phyloP scores from a whole-genome alignment of 108 stramenopile genomes.

The Aurantiochytrium sp. region DNA sequence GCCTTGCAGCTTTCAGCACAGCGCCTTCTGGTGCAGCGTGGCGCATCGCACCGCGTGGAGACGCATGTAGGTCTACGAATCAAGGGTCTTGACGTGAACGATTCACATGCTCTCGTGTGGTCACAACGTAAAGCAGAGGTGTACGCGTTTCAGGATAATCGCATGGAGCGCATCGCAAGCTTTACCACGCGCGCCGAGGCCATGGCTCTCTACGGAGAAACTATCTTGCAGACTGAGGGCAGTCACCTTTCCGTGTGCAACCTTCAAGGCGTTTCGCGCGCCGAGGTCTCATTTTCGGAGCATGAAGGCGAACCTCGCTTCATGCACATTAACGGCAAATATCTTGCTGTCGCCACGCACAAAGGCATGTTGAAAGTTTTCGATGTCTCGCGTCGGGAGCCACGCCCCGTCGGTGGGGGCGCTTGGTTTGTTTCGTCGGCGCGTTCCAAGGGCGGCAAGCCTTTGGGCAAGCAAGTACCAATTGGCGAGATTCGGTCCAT shows the following conservation, averaged over 20 bases:
- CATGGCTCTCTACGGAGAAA: constrained; percentile 39
- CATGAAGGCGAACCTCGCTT: constrained; percentile 39
- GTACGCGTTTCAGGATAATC: not conserved
- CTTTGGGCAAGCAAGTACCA: not conserved
- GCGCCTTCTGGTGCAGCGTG: not conserved
- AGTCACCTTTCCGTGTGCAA: constrained; percentile 31
- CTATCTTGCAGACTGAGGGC: constrained; percentile 28
- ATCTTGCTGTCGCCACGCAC: constrained; percentile 49
- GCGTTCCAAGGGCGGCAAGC: not conserved
- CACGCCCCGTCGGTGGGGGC: constrained; percentile 29
- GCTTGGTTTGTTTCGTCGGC: constrained; percentile 19
- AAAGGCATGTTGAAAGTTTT: constrained; percentile 42
- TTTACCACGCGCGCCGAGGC: constrained; percentile 30
- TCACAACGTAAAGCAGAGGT: constrained; percentile 18
- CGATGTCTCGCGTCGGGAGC: constrained; percentile 32
- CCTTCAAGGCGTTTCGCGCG: constrained; percentile 36
- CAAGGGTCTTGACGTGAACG: constrained; percentile 31
- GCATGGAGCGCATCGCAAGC: not conserved
- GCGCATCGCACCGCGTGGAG: not conserved
- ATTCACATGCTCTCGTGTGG: constrained; percentile 7
- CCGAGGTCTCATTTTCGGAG: constrained; percentile 32
- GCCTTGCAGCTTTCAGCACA: not conserved
- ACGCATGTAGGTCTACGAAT: not conserved
- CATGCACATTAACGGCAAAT: constrained; percentile 42
- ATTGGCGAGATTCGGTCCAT: constrained; percentile 42